Base-by-base conservation (phyloP, 352 stramenopile species). In the Globisporangium ultimum region DNA sequence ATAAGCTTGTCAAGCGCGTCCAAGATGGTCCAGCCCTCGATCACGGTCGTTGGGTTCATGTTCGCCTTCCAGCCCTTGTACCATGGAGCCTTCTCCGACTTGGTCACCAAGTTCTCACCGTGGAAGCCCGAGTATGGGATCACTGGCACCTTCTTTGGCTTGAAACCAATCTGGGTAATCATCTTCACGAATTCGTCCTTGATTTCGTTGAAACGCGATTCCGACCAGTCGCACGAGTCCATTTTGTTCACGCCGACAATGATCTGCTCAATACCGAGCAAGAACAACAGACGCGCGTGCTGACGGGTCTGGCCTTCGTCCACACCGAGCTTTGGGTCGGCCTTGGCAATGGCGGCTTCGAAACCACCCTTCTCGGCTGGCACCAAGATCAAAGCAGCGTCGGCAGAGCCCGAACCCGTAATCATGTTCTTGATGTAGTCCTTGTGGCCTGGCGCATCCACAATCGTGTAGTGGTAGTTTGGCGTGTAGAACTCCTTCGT, bases 361-460 rank as follows among this genome's bases (percentile, higher is more conserved):
- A 99, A 99, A 57, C 91, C 96, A 75, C 90, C 88, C 52, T 92
- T 73, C 42, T 78, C 84, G 13, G 95, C 93, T 64, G 97, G 88
- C 28, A 99, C 87, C 34, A 99, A 87, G 14, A 99, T 79, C 47
- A 52, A 52, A 52, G 47, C 47, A 1, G 47, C 93, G 84, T 99
- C 97, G 10, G 97, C 97, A 80, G 98, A 97, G 65, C 91, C 98
- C 18, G 97, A 98, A 60, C 97, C 97, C 34, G 97, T 99, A 72
- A 99, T 99, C 97, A 99, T 99, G 80, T 99, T 99, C 92, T 99
- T 99, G 78, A 99, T 99, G 84, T 99, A 99, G 78, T 99, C 96
- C 76, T 95, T 85, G 83, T 99, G 96, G 41, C 97, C 97, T 47
- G 97, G 97, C 53, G 94, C 91, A 87, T 99, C 97, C 80, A 99